phyloP scores from a whole-genome alignment of 768 basidiomycete species.

The Rhodotorula kratochvilovae region DNA sequence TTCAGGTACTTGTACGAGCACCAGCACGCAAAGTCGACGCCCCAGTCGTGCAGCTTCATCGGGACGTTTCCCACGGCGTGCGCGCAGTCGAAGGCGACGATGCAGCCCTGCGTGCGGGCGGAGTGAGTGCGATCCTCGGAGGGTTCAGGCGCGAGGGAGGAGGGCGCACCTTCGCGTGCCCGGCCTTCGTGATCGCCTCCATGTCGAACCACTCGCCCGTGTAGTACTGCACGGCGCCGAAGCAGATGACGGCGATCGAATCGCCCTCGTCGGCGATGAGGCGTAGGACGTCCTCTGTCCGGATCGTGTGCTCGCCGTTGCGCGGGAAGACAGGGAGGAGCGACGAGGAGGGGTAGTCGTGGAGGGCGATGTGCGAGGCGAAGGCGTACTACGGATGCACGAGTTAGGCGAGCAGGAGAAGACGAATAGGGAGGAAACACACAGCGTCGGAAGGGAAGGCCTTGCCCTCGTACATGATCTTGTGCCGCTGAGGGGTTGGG shows the following conservation, averaged over 20 bases:
- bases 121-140: not conserved
- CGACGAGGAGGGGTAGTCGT: conserved; percentile 69
- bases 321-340: conserved; percentile 77
- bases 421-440: conserved; percentile 37
- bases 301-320: conserved; percentile 73
- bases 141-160: not conserved
- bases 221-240: conserved; percentile 94
- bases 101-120: conserved; percentile 64
- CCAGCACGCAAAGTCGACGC: conserved; percentile 96
- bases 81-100: conserved; percentile 94
- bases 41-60: conserved; percentile 82
- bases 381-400: conserved; percentile 75
- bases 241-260: conserved; percentile 80
- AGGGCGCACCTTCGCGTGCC: conserved; percentile 68
- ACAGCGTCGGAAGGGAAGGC: conserved; percentile 98
- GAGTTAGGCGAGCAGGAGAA: not conserved
- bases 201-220: conserved; percentile 94
- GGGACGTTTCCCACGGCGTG: conserved; percentile 94
- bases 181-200: conserved; percentile 71
- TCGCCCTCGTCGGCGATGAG: conserved; percentile 66
- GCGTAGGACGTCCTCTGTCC: conserved; percentile 81
- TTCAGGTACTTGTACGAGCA: conserved; percentile 97
- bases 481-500: conserved; percentile 75
- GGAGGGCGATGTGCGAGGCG: conserved; percentile 77
- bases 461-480: conserved; percentile 87